A percentile compares a stretch with the other conserved stretches of the same genome.
Conservation (phyloP, 2,329 filamentous ascomycete species). For the Aureobasidium lini region DNA sequence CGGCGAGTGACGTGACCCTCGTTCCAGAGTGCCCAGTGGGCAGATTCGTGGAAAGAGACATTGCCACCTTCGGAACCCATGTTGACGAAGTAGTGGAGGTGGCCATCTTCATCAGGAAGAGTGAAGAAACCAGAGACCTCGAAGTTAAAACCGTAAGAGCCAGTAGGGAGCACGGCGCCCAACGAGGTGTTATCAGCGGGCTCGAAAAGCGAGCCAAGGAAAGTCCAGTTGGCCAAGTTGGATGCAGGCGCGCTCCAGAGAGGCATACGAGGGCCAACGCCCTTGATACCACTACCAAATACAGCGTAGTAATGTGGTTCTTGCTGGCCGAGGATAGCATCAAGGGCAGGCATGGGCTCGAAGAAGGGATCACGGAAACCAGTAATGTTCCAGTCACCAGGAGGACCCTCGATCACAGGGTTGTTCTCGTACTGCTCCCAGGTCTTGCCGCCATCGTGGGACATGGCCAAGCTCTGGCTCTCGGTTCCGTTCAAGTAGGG, state of each 20-base stretch:
- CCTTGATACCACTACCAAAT: slow-evolving; percentile 41
- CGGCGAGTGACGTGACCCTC: slow-evolving; percentile 36
- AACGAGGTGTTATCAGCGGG: slow-evolving; percentile 36
- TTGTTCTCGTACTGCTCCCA: slow-evolving; percentile 41
- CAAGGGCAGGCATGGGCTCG: slow-evolving; percentile 27
- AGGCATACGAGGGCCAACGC: slow-evolving; percentile 39
- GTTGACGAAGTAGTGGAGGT: slow-evolving; percentile 38
- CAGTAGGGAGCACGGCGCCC: slow-evolving; percentile 36
- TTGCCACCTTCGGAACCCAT: slow-evolving; percentile 40
- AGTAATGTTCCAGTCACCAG: slow-evolving; percentile 40
- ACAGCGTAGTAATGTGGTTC: slow-evolving; percentile 41
- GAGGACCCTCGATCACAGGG: slow-evolving; percentile 37
- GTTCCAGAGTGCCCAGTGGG: slow-evolving; percentile 40
- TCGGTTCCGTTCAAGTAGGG: slow-evolving; percentile 39
- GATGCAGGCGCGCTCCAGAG: slow-evolving; percentile 39
- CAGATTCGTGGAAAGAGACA: slow-evolving; percentile 32
- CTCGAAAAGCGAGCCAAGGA: slow-evolving; percentile 40
- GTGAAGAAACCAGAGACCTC: slow-evolving; percentile 43
- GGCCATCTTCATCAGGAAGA: slow-evolving; percentile 35
- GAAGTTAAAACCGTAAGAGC: slow-evolving; percentile 41
- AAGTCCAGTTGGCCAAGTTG: slow-evolving; percentile 40
- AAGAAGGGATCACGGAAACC: slow-evolving; percentile 34
- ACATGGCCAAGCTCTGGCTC: slow-evolving; percentile 39
- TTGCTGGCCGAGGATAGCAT: slow-evolving; percentile 32
- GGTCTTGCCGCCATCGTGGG: slow-evolving; percentile 39